Percentiles rank a stretch among this genome's conserved stretches.
Conservation (phyloP, 345 rosid species). For the Dovyalis caffra region DNA sequence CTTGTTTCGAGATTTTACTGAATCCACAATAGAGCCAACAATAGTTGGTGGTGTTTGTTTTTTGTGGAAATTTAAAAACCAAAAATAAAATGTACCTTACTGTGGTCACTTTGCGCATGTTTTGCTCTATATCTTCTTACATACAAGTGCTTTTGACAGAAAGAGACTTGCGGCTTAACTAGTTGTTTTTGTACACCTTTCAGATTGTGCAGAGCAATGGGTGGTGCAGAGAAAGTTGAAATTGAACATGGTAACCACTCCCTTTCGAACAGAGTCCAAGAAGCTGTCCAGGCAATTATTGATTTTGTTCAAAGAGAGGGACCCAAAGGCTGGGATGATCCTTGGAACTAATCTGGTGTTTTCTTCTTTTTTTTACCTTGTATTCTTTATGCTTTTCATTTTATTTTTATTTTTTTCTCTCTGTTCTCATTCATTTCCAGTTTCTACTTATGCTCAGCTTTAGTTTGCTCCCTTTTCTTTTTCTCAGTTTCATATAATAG, state of each 20-base stretch:
- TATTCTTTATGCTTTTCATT: background rate
- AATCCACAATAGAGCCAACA: background rate
- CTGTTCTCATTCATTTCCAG: background rate
- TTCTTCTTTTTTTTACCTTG: background rate
- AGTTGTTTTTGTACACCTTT: slow-evolving; percentile 4
- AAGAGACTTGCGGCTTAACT: background rate
- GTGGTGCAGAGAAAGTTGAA: slow-evolving; percentile 92
- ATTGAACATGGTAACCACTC: slow-evolving; percentile 93
- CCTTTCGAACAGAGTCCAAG: slow-evolving; percentile 73
- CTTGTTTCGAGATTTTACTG: background rate
- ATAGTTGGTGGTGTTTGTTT: background rate
- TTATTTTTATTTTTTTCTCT: background rate
- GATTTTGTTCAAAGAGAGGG: slow-evolving; percentile 79
- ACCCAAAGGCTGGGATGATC: slow-evolving; percentile 98
- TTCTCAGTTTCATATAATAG: no score
- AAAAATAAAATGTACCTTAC: background rate
- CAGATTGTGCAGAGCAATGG: slow-evolving; percentile 91
- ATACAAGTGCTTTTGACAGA: background rate
- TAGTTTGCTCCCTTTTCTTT: background rate
- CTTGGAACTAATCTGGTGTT: slow-evolving; percentile 60
- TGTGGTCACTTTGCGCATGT: background rate
- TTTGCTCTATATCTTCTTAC: background rate
- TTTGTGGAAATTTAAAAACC: background rate
- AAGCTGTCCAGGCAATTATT: slow-evolving; percentile 73
- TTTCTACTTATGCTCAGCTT: background rate